These are phyloP conservation scores for Cyberlindnera samutprakarnensis DNA, from an alignment of 805 yeast species.

Conservation along the genomic window DNA sequence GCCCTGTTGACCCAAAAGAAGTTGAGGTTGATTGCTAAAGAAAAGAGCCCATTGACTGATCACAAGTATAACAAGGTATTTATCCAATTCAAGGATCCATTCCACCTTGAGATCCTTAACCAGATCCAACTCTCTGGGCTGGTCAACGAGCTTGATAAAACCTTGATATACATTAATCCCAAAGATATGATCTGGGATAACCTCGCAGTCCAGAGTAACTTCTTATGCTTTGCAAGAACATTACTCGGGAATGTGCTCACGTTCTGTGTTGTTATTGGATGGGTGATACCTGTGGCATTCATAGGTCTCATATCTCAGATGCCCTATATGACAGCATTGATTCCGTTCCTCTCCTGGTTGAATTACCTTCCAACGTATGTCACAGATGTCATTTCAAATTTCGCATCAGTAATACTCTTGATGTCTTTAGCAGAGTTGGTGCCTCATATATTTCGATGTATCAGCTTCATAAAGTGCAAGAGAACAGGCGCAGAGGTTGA, in stretches of 20 bases:
- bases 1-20: slow-evolving; percentile 7
- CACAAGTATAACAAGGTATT: slow-evolving; percentile 41
- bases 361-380: slow-evolving; percentile 45
- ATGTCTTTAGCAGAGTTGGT: slow-evolving; percentile 57
- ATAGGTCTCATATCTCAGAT: slow-evolving; percentile 71
- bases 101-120: slow-evolving; percentile 55
- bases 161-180: slow-evolving; percentile 50
- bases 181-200: slow-evolving; percentile 70
- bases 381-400: slow-evolving; percentile 47
- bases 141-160: slow-evolving; percentile 35
- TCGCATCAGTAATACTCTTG: slow-evolving; percentile 62
- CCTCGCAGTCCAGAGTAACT: slow-evolving; percentile 32
- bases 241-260: slow-evolving; percentile 39
- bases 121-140: slow-evolving; percentile 44
- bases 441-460: slow-evolving; percentile 45
- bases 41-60: slow-evolving; percentile 19
- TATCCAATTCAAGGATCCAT: slow-evolving; percentile 49
- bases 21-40: slow-evolving; percentile 11
- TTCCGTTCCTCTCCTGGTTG: slow-evolving; percentile 56
- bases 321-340: slow-evolving; percentile 51
- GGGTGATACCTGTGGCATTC: slow-evolving; percentile 81
- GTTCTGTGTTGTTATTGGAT: slow-evolving; percentile 46
- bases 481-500: slow-evolving; percentile 59
- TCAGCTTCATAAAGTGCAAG: slow-evolving; percentile 50
- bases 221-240: slow-evolving; percentile 30